Base-by-base conservation (phyloP, 2,329 filamentous ascomycete genomes). In the Fusarium musae region DNA sequence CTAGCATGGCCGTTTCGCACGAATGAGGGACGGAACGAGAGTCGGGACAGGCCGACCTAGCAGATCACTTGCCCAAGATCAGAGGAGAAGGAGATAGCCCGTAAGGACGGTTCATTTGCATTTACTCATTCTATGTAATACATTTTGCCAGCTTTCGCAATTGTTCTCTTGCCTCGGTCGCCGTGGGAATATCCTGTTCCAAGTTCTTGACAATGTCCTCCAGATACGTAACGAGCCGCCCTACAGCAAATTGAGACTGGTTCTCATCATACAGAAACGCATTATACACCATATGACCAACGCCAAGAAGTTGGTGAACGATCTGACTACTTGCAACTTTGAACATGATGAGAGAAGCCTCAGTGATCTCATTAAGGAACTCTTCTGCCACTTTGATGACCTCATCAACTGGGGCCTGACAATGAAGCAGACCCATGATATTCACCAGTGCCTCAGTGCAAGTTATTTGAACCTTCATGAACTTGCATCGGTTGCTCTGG, bases 261-360 rank as follows among this genome's bases (percentile, higher is more conserved):
- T 57, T 54, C 10, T 62, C 59, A 9, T 62, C 59, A 13, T 62
- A 62, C 0, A 62, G 32, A 43, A 62, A 62, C 3, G 59, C 59
- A 13, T 62, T 62, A 17, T 62, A 62, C 3, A 62, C 59, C 59
- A 62, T 62, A 15, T 62, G 39, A 0, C 59, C 59, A 4, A 62
- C 32, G 2, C 59, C 59, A 1, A 62, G 23, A 0, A 62, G 19
- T 10, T 62, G 59, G 0, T 57, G 49, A 10, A 62, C 53, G 1
- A 62, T 62, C 16, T 57, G 59, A 6, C 59, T 62, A 3, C 59
- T 57, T 6, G 59, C 59, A 1, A 62, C 59, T 7, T 62, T 62
- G 17, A 62, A 62, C 52, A 62, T 58, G 1, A 62, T 58, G 0
- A 62, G 59, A 26, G 59, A 62, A 2, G 50, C 40, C 5, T 62